Base-by-base conservation (phyloP, 371 early-diverging fungal species). In the Apophysomyces elegans region DNA sequence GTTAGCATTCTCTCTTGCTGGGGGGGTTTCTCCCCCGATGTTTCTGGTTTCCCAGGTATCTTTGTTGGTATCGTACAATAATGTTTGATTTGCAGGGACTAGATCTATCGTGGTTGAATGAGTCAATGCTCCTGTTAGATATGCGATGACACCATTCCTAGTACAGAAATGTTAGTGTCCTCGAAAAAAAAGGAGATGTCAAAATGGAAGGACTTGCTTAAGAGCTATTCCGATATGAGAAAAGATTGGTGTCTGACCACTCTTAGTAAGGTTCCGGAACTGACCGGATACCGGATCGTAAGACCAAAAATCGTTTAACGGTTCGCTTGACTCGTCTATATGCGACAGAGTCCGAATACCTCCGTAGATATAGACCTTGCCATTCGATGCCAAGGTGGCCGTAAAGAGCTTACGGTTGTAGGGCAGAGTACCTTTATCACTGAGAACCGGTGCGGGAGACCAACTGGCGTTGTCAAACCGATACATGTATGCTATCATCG, bases 361-460 rank as follows among this genome's bases (percentile, higher is more conserved):
- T 37, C 67, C 67, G 35, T 62, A 44, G 26, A 67, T 57, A 36
- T 67, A 67, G 9, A 67, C 57, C 44, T 67, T 61, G 7, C 67
- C 67, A 67, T 67, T 61, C 21, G 56, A 5, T 13, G 26, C 32
- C 44, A 62, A 14, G 3, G 61, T 47, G 37, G 59, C 50, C 1
- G 37, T 57, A 16, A 56, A 57, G 12, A 37, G 21, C n/a, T 56
- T 54, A 5, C 66, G 60, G 11, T 59, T 47, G 16, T 12, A 26
- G 4, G 66, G 66, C 7, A 66, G 14, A 7, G 67, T 50, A 21
- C 54, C 54, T 35, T 50, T 50, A 11, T 50, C 67, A 38, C 56
- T 61, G 12, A 62, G 37, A 16, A 37, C 37, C 26, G 35, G 14
- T 45, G 16, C 56, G 18, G 56, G n/a, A 5, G 54, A 26, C 67